Percentiles rank a stretch among this genome's conserved stretches.
Conservation (phyloP, 129 eudicot species). For the Erigeron canadensis region DNA sequence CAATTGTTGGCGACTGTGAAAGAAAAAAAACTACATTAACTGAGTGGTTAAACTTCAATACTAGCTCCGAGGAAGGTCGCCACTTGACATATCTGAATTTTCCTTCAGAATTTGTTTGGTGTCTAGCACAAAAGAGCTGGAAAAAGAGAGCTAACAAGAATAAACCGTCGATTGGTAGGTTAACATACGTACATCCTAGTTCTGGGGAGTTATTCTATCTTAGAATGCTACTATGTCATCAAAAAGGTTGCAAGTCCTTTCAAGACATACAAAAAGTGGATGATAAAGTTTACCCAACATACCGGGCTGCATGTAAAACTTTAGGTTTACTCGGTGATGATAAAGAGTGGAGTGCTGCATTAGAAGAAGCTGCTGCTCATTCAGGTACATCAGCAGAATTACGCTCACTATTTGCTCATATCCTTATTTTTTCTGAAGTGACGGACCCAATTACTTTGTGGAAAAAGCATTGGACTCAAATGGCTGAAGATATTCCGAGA, state of each 20-base stretch:
- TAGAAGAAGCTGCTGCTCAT: background rate
- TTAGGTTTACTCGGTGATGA: slow-evolving; percentile 6
- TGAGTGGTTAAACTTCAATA: no score
- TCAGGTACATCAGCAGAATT: background rate
- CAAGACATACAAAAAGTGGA: background rate
- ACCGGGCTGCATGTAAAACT: background rate
- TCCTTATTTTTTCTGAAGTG: background rate
- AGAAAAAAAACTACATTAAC: no score
- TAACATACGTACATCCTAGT: background rate
- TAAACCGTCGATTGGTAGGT: background rate
- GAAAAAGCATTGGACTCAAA: background rate
- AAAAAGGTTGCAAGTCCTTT: background rate
- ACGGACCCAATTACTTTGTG: background rate
- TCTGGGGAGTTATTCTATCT: slow-evolving; percentile 1
- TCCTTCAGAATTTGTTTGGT: background rate
- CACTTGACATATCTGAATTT: background rate
- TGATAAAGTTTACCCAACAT: background rate
- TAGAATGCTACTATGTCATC: background rate
- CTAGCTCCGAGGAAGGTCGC: no score
- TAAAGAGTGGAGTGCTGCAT: background rate
- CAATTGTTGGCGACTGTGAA: no score
- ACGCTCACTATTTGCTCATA: background rate
- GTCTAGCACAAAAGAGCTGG: background rate
- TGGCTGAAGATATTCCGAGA: background rate
- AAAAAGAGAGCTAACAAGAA: background rate